phyloP scores from a whole-genome alignment of 2,329 filamentous ascomycete species.

The Aspergillus quadricinctus region DNA sequence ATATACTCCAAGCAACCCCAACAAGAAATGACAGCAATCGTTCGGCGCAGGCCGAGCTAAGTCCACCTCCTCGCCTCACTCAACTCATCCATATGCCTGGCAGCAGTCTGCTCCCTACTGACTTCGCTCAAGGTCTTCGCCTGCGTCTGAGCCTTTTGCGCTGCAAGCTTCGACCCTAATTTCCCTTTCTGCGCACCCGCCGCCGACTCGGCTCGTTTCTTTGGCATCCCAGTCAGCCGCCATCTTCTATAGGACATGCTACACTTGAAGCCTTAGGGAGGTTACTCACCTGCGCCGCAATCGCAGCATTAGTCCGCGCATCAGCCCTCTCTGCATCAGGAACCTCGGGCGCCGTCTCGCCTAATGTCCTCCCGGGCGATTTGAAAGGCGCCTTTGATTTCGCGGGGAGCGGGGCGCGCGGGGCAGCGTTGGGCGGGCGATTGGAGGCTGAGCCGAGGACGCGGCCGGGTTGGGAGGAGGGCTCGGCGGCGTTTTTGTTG shows the following conservation, averaged over 20 bases:
- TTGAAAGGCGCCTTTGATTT: constrained; percentile 37
- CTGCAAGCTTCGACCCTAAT: constrained; percentile 64
- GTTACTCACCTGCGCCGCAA: constrained; percentile 73
- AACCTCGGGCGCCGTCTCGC: constrained; percentile 38
- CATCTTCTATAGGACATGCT: neutral
- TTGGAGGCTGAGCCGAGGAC: constrained; percentile 56
- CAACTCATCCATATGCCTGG: constrained; percentile 64
- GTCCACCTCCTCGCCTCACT: constrained; percentile 56
- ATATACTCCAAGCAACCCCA: neutral
- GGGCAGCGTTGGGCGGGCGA: constrained; percentile 35
- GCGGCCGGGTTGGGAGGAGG: constrained; percentile 69
- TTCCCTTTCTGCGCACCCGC: constrained; percentile 54
- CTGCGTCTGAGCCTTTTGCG: constrained; percentile 71
- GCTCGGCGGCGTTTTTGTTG: constrained; percentile 53
- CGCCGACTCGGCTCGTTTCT: constrained; percentile 64
- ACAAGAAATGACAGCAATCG: neutral
- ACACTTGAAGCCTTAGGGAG: too few relatives aligned
- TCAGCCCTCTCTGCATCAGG: constrained; percentile 39
- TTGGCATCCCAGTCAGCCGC: neutral
- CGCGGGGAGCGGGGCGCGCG: constrained; percentile 44
- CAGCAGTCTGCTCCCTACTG: constrained; percentile 61
- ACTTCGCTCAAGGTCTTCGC: constrained; percentile 63
- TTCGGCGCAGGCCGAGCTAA: constrained; percentile 27
- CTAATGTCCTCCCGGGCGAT: constrained; percentile 60
- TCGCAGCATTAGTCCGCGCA: constrained; percentile 68